A percentile compares a stretch with the other conserved stretches of the same genome.
Conservation (phyloP, 1,284 basidiomycete species). For the Chalciporus sp. region DNA sequence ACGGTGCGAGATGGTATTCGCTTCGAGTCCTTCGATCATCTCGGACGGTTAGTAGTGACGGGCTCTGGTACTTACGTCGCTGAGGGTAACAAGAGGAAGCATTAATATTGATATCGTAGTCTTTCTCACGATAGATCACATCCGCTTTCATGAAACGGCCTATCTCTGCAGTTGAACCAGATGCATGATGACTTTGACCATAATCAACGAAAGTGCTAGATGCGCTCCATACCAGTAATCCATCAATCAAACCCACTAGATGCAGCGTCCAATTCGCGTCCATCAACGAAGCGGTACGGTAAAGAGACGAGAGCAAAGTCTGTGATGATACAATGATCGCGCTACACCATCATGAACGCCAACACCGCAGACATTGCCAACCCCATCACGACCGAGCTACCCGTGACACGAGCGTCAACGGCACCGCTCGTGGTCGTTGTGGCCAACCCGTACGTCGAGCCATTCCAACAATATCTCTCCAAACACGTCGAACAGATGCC, state of each 20-base stretch:
- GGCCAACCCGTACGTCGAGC: background rate
- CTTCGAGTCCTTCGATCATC: background rate
- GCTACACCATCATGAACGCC: background rate
- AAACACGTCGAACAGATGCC: constrained; percentile 38
- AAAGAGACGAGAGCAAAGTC: constrained; percentile 3
- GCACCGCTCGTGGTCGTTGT: background rate
- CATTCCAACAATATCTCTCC: constrained; percentile 36
- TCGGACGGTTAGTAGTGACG: background rate
- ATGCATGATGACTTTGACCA: background rate
- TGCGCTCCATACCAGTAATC: background rate
- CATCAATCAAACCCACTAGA: no score
- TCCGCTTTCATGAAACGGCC: background rate
- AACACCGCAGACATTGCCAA: constrained; percentile 2
- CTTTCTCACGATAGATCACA: background rate
- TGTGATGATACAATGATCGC: background rate
- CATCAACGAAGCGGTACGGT: constrained; percentile 4
- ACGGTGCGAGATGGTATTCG: no score
- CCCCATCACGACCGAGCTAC: background rate
- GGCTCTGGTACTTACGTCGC: background rate
- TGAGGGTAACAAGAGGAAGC: background rate
- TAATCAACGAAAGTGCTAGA: background rate
- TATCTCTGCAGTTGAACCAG: no score
- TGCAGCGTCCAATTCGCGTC: background rate
- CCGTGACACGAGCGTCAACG: constrained; percentile 9
- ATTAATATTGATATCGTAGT: background rate